Evolutionary conservation across 169 alveolate genomes (phyloP), one percentile per base, ranked within the genome.

Genomic region (Cryptosporidium canis): DNA sequence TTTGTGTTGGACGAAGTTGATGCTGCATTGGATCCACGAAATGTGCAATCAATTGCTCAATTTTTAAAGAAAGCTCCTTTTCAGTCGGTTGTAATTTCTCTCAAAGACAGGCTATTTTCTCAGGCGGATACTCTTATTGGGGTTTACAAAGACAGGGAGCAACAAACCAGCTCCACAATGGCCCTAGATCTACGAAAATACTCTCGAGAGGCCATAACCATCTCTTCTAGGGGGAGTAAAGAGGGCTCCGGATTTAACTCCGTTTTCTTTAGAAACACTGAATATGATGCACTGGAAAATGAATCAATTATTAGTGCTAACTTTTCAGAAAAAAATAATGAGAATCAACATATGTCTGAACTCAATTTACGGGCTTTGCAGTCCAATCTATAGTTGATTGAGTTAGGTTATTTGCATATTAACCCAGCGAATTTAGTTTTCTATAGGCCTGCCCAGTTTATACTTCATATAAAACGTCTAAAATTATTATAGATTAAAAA

Each of bases 1-100:
- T 94, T 96, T 29, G 95, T 96, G 41, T 90, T 96, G 24, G 99
- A 96, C 90, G 99, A 96, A 93, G 96, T 96, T 12, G 99, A 96
- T 92, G 99, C 99, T 16, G 94, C 94, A 90, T 92, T 96, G 83
- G 99, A 96, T 90, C 94, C 92, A 45, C 92, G 93, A 12, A 96
- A 96, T 92, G 94, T 95, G 43, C 90, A 90, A 5, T 90, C 94
- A 9, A 85, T 95, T 35, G 93, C 95, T 11, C 41, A 91, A 16
- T 95, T 91, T 55, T 85, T 95, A 64, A 92, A 83, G 55, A 85
- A 92, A 31, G 92, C 95, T 67, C 83, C 92, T 29, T 93, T 94
- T 43, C 96, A 93, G 67, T 95, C 93, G 31, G 93, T 95, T 65
- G 93, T 95, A 27, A 95, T 95, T 44, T 93, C 97, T 0, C 94